A percentile compares a stretch with the other conserved stretches of the same genome.
phyloP scores from a whole-genome alignment of 768 basidiomycete species.

The Hygrocybe punicea region DNA sequence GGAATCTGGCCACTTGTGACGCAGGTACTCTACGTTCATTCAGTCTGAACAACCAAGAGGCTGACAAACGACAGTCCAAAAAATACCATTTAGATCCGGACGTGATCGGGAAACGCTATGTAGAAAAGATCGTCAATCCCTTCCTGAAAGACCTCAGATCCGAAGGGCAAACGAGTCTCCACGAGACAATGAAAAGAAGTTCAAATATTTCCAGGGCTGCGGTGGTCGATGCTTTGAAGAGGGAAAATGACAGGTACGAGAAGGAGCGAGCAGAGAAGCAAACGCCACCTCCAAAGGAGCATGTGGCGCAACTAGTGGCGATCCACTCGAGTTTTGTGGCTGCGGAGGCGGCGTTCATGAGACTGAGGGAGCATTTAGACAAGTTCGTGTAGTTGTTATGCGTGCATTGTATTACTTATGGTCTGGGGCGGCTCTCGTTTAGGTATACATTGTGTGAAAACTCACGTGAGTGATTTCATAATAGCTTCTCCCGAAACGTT shows the following conservation, averaged over 20 bases:
- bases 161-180: not conserved
- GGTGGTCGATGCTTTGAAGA: not conserved
- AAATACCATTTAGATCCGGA: not conserved
- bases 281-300: not conserved
- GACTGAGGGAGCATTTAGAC: not conserved
- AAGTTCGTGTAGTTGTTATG: too few relatives aligned
- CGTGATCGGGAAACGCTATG: not conserved
- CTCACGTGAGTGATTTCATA: too few relatives aligned
- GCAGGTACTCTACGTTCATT: not conserved
- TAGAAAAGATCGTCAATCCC: not conserved
- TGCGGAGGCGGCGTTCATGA: not conserved
- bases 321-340: not conserved
- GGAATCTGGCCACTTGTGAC: not conserved
- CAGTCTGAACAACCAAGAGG: not conserved
- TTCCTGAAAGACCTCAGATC: not conserved
- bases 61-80: not conserved
- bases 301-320: not conserved
- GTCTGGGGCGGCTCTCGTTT: too few relatives aligned
- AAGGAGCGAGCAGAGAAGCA: not conserved
- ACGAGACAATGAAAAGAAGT: not conserved
- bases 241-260: conserved; percentile 1
- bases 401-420: too few relatives aligned
- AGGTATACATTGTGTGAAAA: too few relatives aligned
- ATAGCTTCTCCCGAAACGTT: too few relatives aligned
- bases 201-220: not conserved